These are phyloP conservation scores for Cryptosporidium sp. DNA, from an alignment of 169 alveolate species.

Conservation along the genomic window DNA sequence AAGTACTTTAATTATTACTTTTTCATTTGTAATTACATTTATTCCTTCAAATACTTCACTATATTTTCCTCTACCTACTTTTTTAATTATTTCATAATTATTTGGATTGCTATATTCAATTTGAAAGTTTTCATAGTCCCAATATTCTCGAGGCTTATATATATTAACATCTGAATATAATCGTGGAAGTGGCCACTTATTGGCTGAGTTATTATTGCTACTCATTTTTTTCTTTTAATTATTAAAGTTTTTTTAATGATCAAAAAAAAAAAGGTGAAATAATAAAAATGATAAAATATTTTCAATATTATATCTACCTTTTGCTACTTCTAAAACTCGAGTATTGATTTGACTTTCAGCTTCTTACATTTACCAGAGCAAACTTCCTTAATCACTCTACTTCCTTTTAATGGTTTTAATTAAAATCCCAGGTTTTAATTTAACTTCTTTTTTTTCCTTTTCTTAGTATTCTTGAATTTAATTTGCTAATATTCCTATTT, in stretches of 20 bases:
- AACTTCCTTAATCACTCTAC: not conserved
- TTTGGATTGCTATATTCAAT: constrained; percentile 87
- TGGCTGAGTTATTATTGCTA: constrained; percentile 27
- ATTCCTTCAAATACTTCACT: constrained; percentile 98
- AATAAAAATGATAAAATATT: not conserved
- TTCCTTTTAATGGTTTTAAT: not conserved
- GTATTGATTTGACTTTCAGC: not conserved
- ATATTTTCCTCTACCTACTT: constrained; percentile 99
- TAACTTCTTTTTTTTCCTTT: not conserved
- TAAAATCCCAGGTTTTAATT: not conserved
- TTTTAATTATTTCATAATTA: constrained; percentile 93
- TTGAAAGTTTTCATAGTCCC: constrained; percentile 91
- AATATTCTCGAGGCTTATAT: constrained; percentile 88
- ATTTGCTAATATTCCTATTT: not conserved
- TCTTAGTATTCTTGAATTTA: not conserved
- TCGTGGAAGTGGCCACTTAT: constrained; percentile 80
- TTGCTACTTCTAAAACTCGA: not conserved
- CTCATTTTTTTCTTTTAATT: constrained; percentile 13
- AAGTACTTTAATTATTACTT: constrained; percentile 94
- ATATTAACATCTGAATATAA: constrained; percentile 86
- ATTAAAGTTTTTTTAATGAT: not conserved
- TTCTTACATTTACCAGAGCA: not conserved
- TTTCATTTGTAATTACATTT: constrained; percentile 81
- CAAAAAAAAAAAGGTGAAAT: not conserved
- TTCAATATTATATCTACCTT: not conserved